Evolutionary conservation across 805 yeast species (phyloP), one percentile per base, ranked within the genome.

Genomic region (Phaffomyces opuntiae): DNA sequence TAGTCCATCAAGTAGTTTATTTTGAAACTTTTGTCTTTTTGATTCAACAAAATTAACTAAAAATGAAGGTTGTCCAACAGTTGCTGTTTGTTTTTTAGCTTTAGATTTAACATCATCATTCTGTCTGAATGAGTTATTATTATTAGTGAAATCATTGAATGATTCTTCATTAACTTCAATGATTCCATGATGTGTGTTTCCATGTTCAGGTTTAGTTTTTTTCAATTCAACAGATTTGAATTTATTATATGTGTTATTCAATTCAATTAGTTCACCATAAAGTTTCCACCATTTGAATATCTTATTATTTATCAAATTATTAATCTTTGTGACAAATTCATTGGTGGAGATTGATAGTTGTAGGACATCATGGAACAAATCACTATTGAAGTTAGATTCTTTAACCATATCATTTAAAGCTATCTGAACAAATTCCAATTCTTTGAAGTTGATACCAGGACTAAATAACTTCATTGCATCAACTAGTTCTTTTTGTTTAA

Each of bases 11-110:
- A 70, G 47, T 6, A 78, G 49, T 34, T 72, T 67, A 19, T 66
- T 65, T 46, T 73, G 74, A 53, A 77, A 74, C 42, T 70, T 69
- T 12, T 71, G 61, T 50, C 74, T 70, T 49, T 78, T 73, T 32
- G 73, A 75, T 46, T 81, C 87, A 12, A 78, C 67, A 36, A 78
- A 65, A 50, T 53, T 63, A 29, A 53, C 42, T 8, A 63, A 48
- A 42, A 63, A 62, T 2, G 64, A 61, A 3, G 61, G 59, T 40
- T 58, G 55, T 24, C 53, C 50, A n/a, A 39, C 14, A 19, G 43
- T 19, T 9, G 43, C 19, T 6, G 35, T 13, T 19, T 36, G 39
- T 25, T 35, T 42, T 12, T 2, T 29, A 39, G 31, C 13, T 11
- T 29, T 29, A 6, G 13, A 29, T 29, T 50, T 47, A 39, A 49